Base-by-base conservation (phyloP, 31 red algal genomes). In the Bonnemaisonia californica region DNA sequence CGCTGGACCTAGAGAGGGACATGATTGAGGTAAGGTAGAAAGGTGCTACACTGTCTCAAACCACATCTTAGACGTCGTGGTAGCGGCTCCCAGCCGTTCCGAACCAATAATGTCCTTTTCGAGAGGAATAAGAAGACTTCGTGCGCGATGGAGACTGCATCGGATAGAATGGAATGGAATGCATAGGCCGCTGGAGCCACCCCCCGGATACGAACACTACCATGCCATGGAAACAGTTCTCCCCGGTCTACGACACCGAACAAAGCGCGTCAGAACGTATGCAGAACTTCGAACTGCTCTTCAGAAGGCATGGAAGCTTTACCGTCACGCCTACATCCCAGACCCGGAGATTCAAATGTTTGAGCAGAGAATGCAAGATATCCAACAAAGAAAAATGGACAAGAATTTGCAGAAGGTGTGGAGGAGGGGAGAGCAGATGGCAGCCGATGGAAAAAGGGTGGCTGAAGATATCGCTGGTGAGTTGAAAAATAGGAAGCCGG, bases 151-250 rank as follows among this genome's bases (percentile, higher is more conserved):
- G 79, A 29, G 92, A 36, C 45, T 95, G 68, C 92, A 95, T 65
- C 85, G 92, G 7, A 88, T 95, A 47, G 92, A 95, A 71, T 95
- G 92, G 92, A 65, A 81, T 56, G 92, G 57, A 47, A 83, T 84
- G 92, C 82, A 85, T 23, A 70, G 85, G 37, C 78, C 83, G 30
- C 37, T 95, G 35, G 58, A 74, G 41, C 79, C 88, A 22, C 88
- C 88, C 32, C 59, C 41, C 41, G 88, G 88, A 12, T 91, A 73
- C 34, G 88, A 91, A 55, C 80, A 78, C 0, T 84, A 60, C 56
- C 74, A 84, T 65, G 56, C 62, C 1, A 28, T 61, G 37, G 74
- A 80, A 22, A 64, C 71, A 16, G 67, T 79, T 2, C 84, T 84
- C 35, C 88, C 88, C 13, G 88, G 88, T 30, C n/a, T 84, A 42